Conservation (phyloP, 306 rosid species). For the Clitoria ternatea region DNA sequence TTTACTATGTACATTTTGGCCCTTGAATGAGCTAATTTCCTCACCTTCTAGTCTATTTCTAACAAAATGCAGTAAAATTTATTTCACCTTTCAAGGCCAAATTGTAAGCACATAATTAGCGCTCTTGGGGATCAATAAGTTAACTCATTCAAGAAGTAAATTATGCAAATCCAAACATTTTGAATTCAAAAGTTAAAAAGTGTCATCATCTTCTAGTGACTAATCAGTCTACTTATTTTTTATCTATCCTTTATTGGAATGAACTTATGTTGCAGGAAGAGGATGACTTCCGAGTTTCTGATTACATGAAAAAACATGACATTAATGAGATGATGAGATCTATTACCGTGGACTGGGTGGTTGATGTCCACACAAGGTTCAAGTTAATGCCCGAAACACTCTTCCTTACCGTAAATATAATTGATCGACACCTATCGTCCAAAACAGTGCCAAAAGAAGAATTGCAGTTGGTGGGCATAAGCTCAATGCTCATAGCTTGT, state of each 20-base stretch:
- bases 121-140: too few relatives aligned
- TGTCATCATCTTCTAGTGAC: too few relatives aligned
- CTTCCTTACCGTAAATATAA: slow-evolving; percentile 46
- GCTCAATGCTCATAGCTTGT: slow-evolving; percentile 60
- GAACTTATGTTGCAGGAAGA: background rate
- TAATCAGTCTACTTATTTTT: too few relatives aligned
- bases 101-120: too few relatives aligned
- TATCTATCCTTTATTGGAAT: background rate
- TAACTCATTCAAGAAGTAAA: too few relatives aligned
- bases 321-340: slow-evolving; percentile 52
- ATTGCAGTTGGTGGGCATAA: slow-evolving; percentile 50
- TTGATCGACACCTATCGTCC: slow-evolving; percentile 52
- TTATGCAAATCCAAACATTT: too few relatives aligned
- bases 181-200: too few relatives aligned
- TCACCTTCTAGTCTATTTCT: too few relatives aligned
- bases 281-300: slow-evolving; percentile 25
- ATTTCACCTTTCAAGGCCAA: too few relatives aligned
- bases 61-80: too few relatives aligned
- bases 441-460: slow-evolving; percentile 37
- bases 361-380: slow-evolving; percentile 48
- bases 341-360: slow-evolving; percentile 53
- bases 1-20: too few relatives aligned
- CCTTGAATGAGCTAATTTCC: too few relatives aligned
- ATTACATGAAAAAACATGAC: slow-evolving; percentile 53
- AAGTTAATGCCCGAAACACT: slow-evolving; percentile 57